Conservation (phyloP, 2,329 filamentous ascomycete species). For the Talaromyces sp. region DNA sequence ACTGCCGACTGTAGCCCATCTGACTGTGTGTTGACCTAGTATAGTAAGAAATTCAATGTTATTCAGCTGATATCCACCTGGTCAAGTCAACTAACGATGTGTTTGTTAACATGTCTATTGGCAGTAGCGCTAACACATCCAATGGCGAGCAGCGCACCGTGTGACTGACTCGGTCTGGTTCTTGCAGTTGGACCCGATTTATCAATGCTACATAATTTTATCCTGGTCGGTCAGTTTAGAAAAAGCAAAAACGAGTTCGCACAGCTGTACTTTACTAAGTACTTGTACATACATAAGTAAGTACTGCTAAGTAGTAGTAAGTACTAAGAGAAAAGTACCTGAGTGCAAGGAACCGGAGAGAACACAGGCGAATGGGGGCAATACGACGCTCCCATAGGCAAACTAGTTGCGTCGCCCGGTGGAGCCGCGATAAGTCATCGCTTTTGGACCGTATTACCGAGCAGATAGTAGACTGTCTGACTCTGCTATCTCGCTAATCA, state of each 20-base stretch:
- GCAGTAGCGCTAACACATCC: constrained; percentile 4
- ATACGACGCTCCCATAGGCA: constrained; percentile 1
- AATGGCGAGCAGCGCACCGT: background rate
- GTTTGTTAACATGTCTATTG: background rate
- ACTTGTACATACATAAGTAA: background rate
- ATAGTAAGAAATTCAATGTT: background rate
- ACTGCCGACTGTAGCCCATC: background rate
- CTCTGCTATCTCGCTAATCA: background rate
- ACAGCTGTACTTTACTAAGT: background rate
- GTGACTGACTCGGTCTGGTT: background rate
- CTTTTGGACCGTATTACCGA: constrained; percentile 4
- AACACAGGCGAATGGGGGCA: constrained; percentile 5
- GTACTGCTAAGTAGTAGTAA: too few relatives aligned
- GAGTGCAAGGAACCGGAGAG: constrained; percentile 3
- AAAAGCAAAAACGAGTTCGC: constrained; percentile 2
- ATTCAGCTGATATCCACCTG: background rate
- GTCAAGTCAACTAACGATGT: too few relatives aligned
- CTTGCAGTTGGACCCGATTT: background rate
- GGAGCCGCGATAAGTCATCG: constrained; percentile 15
- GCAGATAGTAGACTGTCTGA: background rate
- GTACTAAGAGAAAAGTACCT: background rate
- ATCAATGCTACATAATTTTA: background rate
- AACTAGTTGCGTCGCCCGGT: constrained; percentile 5
- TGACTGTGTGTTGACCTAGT: background rate
- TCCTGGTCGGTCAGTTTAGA: background rate